These are phyloP conservation scores for Lactarius quietus DNA, from an alignment of 768 basidiomycete genomes.

Conservation along the genomic window DNA sequence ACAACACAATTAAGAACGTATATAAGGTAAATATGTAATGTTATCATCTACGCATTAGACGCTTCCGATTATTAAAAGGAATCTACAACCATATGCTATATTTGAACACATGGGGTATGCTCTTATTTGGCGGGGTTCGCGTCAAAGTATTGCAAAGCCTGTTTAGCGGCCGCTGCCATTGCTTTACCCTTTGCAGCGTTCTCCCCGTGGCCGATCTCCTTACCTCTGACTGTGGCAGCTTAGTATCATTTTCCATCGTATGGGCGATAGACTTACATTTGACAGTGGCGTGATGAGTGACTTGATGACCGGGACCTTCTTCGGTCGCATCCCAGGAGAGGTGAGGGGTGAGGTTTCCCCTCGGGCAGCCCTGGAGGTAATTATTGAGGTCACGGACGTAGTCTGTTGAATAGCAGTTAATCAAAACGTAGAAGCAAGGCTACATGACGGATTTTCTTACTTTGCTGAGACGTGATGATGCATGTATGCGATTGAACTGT, in stretches of 20 bases:
- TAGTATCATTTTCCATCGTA: not conserved
- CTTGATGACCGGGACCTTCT: conserved; percentile 1
- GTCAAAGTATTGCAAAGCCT: not conserved
- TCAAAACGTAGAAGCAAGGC: not conserved
- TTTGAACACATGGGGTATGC: not conserved
- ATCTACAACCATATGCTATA: not conserved
- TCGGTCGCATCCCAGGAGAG: accelerated
- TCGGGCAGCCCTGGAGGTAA: not conserved
- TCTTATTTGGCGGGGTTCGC: not conserved
- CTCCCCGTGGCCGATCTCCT: not conserved
- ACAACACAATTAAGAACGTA: not conserved
- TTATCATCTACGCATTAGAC: not conserved
- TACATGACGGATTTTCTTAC: not conserved
- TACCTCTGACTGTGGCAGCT: not conserved
- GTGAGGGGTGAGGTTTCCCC: not conserved
- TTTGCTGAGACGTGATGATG: not conserved
- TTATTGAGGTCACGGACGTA: conserved; percentile 3
- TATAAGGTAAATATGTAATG: not conserved
- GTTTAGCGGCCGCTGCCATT: not conserved
- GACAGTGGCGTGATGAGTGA: not conserved
- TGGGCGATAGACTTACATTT: conserved; percentile 2
- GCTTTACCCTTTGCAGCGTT: not conserved
- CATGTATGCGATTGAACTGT: not conserved
- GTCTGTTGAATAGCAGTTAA: not conserved
- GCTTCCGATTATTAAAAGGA: not conserved